phyloP scores from a whole-genome alignment of 768 basidiomycete species.

The Coprinopsis cinerea region DNA sequence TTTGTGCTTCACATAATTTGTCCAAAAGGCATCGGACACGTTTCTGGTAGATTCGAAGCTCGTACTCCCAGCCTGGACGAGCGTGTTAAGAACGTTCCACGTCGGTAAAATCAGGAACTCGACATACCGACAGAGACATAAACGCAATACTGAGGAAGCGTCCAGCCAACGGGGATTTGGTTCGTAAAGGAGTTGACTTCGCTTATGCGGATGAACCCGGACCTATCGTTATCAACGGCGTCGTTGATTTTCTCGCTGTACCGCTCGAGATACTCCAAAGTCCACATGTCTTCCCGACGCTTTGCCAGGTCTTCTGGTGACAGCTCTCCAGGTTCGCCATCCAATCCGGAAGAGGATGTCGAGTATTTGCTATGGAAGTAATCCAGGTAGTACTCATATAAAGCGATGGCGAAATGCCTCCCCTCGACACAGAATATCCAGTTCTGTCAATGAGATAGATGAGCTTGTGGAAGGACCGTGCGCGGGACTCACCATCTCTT shows the following conservation, averaged over 20 bases:
- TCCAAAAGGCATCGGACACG: conserved; percentile 15
- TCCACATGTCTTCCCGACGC: conserved; percentile 14
- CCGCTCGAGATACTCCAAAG: conserved; percentile 15
- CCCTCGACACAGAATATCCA: conserved; percentile 23
- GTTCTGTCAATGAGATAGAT: not conserved
- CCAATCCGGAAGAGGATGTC: not conserved
- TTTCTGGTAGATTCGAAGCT: conserved; percentile 17
- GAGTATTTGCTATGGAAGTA: conserved; percentile 8
- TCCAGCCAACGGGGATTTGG: conserved; percentile 17
- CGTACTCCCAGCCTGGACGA: conserved; percentile 19
- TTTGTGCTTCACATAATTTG: conserved; percentile 14
- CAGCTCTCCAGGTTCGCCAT: not conserved
- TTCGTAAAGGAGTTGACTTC: conserved; percentile 18
- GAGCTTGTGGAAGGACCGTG: not conserved
- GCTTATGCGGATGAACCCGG: conserved; percentile 19
- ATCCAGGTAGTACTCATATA: conserved; percentile 21
- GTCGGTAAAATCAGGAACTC: not conserved
- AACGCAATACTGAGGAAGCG: conserved; percentile 19
- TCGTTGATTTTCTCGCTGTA: conserved; percentile 11
- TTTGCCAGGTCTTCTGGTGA: not conserved
- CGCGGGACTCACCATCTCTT: conserved; percentile 12
- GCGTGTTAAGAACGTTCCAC: not conserved
- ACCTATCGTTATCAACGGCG: conserved; percentile 17
- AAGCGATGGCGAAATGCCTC: conserved; percentile 15
- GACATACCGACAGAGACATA: conserved; percentile 16